Percentiles rank a stretch among this genome's conserved stretches.
Evolutionary conservation across 805 yeast species (phyloP).

Genomic region (Yamadazyma sp.): DNA sequence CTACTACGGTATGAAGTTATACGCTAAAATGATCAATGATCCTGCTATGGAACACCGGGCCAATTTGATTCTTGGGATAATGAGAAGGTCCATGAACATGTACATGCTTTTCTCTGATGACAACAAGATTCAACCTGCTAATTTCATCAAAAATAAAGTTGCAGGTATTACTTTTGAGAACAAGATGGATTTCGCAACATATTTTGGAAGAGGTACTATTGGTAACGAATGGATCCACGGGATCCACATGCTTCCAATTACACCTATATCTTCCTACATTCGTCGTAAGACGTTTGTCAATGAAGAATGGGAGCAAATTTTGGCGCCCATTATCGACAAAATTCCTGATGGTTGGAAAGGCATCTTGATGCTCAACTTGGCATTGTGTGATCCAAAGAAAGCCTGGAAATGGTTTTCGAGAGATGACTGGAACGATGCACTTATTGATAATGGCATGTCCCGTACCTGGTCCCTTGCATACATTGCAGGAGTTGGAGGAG

Average conservation of each 20-base stretch:
- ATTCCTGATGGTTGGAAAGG: conserved; percentile 74
- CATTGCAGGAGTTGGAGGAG: conserved; percentile 53
- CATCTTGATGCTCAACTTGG: conserved; percentile 68
- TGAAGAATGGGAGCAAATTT: conserved; percentile 62
- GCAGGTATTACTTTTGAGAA: conserved; percentile 75
- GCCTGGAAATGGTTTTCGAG: conserved; percentile 48
- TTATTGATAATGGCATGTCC: conserved; percentile 83
- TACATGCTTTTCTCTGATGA: conserved; percentile 56
- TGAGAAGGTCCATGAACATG: conserved; percentile 52
- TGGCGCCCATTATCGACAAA: conserved; percentile 43
- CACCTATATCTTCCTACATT: conserved; percentile 63
- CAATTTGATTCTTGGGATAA: conserved; percentile 58
- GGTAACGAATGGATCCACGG: conserved; percentile 69
- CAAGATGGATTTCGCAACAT: conserved; percentile 70
- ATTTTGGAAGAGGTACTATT: conserved; percentile 64
- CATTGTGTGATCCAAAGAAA: conserved; percentile 62
- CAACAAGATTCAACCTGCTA: conserved; percentile 55
- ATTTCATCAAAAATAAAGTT: conserved; percentile 61
- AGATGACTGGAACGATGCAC: conserved; percentile 49
- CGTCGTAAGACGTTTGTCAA: conserved; percentile 53
- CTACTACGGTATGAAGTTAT: conserved; percentile 64
- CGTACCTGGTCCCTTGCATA: conserved; percentile 83
- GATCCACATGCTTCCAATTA: conserved; percentile 74
- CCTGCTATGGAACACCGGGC: conserved; percentile 52
- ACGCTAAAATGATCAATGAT: conserved; percentile 59